Evolutionary conservation across 371 early-diverging fungal genomes (phyloP), one percentile per base, ranked within the genome.

Genomic region (Rhizopus stolonifer): DNA sequence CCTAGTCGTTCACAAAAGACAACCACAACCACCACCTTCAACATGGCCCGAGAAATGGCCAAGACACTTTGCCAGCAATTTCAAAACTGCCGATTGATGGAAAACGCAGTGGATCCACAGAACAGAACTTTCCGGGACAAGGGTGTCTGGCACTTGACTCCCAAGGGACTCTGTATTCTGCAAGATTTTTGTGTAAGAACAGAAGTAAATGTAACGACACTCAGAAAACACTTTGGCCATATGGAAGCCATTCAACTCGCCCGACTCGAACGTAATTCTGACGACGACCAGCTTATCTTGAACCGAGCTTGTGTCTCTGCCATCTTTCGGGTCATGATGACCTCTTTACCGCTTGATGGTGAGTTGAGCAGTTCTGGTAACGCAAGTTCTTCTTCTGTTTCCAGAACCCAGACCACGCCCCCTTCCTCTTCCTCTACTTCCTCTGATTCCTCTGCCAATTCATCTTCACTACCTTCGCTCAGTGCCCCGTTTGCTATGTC

Each of bases 1-100:
- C 78, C 77, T n/a, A 70, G 74, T 36, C 64, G 67, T 26, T 38
- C 49, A 19, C 56, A 71, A 31, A 65, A 74, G n/a, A 82, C 79
- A 14, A 81, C 83, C 0, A 80, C 80, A 4, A 85, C 84, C 0
- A 85, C 85, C 0, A 82, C 82, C 4, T 83, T 85, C 54, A 82
- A 80, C 24, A 79, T 85, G 76, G 75, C 78, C 8, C 58, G 73
- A 48, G 84, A 82, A 38, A 82, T 85, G 84, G 84, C 86, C 26
- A 79, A 77, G 58, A 78, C 79, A 42, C 63, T 85, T 3, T 83
- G 84, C 34, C 83, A 83, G 45, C 76, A 81, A 33, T 83, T 85
- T 60, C 81, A 80, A 66, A 74, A 79, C 26, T 79, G 82, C 17
- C 69, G 72, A 3, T 49, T 83, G 15, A 71, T 81, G 54, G 82